phyloP scores from a whole-genome alignment of 306 rosid species.

The Vigna angularis region DNA sequence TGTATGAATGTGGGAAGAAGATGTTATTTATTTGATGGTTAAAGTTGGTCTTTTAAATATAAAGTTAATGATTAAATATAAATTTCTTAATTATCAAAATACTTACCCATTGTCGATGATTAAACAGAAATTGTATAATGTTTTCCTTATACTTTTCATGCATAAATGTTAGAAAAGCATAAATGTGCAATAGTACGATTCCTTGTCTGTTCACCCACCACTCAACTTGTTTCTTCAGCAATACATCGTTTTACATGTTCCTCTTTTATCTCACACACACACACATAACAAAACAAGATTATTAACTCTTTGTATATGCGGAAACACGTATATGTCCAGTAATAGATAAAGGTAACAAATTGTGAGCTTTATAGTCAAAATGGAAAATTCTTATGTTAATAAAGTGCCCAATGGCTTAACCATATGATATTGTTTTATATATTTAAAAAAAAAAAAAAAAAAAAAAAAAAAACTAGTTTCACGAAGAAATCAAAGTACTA shows the following conservation, averaged over 20 bases:
- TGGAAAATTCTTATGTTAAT: constrained; percentile 23
- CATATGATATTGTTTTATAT: too few relatives aligned
- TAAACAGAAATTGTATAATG: neutral
- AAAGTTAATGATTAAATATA: neutral
- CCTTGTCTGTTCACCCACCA: neutral
- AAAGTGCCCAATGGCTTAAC: neutral
- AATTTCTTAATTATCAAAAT: neutral
- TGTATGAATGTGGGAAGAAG: neutral
- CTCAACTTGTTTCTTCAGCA: constrained; percentile 19
- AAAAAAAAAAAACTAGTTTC: too few relatives aligned
- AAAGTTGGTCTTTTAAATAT: neutral
- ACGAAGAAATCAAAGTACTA: too few relatives aligned
- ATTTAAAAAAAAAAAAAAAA: too few relatives aligned
- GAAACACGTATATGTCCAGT: constrained; percentile 39
- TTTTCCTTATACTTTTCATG: neutral
- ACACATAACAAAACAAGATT: constrained; percentile 26
- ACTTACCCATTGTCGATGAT: neutral
- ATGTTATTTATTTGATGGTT: neutral
- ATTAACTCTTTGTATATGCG: constrained; percentile 42
- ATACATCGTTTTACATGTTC: constrained; percentile 11
- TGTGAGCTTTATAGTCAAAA: constrained; percentile 24
- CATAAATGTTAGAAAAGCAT: neutral
- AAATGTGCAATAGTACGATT: constrained; percentile 8
- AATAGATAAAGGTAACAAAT: constrained; percentile 28
- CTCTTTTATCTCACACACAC: constrained; percentile 18